Conservation (phyloP, 73 alveolate genomes). For the Paramecium pentaurelia region DNA sequence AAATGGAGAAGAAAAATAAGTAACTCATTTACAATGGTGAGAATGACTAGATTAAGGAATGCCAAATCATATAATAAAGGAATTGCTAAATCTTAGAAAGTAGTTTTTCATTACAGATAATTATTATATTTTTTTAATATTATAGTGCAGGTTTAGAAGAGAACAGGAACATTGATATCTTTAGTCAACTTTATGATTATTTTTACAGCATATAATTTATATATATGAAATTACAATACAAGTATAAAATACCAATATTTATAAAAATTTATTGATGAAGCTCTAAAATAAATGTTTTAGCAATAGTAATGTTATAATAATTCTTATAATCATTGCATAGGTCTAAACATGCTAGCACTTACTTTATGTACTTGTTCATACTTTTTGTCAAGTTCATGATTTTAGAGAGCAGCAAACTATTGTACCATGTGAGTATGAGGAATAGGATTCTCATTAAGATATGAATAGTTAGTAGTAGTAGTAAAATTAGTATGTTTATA, state of each 20-base stretch:
- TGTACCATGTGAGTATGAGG: not conserved
- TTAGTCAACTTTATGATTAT: constrained; percentile 56
- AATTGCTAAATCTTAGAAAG: constrained; percentile 57
- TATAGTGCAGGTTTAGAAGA: constrained; percentile 94
- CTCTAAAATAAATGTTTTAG: constrained; percentile 39
- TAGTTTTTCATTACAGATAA: constrained; percentile 88
- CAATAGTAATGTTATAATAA: not conserved
- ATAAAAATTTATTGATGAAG: constrained; percentile 72
- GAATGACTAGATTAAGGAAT: constrained; percentile 95
- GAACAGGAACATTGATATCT: constrained; percentile 94
- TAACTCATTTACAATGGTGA: constrained; percentile 72
- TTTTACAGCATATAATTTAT: not conserved
- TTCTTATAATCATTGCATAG: not conserved
- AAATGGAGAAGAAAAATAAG: constrained; percentile 66
- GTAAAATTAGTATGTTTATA: not conserved
- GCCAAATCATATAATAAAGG: constrained; percentile 70
- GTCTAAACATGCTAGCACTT: not conserved
- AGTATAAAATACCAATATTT: constrained; percentile 75
- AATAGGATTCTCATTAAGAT: not conserved
- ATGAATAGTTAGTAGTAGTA: not conserved
- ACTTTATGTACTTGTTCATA: not conserved
- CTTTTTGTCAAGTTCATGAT: not conserved
- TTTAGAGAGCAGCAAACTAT: not conserved
- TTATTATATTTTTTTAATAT: not conserved
- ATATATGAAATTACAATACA: not conserved